Percentiles rank a stretch among this genome's conserved stretches.
Evolutionary conservation across 192 early-diverging fungal genomes (phyloP).

Genomic region (Radiomyces spectabilis): DNA sequence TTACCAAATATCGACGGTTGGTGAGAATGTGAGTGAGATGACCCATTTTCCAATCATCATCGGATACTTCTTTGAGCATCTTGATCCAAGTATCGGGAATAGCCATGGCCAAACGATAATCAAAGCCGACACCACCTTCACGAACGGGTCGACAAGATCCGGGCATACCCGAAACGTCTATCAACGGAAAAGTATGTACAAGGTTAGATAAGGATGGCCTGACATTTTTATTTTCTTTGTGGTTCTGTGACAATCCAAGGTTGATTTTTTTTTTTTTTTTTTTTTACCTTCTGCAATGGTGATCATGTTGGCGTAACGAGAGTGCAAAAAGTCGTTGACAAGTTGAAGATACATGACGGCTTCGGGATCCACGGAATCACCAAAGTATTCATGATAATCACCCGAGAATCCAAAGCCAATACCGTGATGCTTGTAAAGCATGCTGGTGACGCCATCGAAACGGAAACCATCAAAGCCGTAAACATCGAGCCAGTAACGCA

Average conservation of each 20-base stretch:
- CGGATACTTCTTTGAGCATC: slow-evolving; percentile 81
- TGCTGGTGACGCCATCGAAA: slow-evolving; percentile 96
- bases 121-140: slow-evolving; percentile 95
- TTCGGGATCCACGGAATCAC: slow-evolving; percentile 74
- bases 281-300: slow-evolving; percentile 86
- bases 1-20: slow-evolving; percentile 80
- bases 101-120: slow-evolving; percentile 95
- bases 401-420: slow-evolving; percentile 91
- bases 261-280: too few relatives aligned
- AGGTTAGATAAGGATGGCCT: neutral
- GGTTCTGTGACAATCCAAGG: too few relatives aligned
- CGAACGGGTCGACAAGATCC: slow-evolving; percentile 75
- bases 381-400: slow-evolving; percentile 93
- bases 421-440: slow-evolving; percentile 95
- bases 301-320: slow-evolving; percentile 69
- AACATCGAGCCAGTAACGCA: slow-evolving; percentile 89
- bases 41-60: slow-evolving; percentile 91
- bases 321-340: slow-evolving; percentile 79
- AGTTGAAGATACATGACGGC: slow-evolving; percentile 88
- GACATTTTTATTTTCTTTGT: too few relatives aligned
- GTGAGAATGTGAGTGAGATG: slow-evolving; percentile 80
- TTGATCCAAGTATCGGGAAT: slow-evolving; percentile 99
- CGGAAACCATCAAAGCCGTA: slow-evolving; percentile 95
- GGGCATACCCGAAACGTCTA: slow-evolving; percentile 99
- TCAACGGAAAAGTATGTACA: too few relatives aligned